Conservation (phyloP, 148 eudicot genomes). For the Dysphania ambrosioides region DNA sequence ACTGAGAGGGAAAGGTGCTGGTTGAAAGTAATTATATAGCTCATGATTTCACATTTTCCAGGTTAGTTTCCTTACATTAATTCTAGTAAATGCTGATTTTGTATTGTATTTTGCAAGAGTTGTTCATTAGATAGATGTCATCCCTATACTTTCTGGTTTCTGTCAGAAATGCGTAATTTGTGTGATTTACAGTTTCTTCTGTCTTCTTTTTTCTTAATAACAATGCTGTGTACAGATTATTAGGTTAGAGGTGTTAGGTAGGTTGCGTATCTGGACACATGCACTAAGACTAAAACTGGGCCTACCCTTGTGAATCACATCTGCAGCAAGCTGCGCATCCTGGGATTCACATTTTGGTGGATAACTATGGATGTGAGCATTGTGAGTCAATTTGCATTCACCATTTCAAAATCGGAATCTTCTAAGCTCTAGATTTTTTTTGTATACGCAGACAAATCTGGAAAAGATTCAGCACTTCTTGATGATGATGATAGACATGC, state of each 20-base stretch:
- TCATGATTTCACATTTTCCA: constrained; percentile 12
- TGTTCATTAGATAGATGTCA: background rate
- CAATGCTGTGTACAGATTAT: no score
- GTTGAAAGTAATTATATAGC: no score
- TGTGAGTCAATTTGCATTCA: background rate
- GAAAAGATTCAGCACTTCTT: background rate
- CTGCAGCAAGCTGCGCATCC: background rate
- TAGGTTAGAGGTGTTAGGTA: background rate
- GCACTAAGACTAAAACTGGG: background rate
- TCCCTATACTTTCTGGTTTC: background rate
- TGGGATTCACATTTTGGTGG: background rate
- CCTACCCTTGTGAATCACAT: background rate
- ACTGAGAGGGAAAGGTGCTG: background rate
- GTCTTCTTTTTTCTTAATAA: background rate
- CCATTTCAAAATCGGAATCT: background rate
- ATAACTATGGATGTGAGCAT: background rate
- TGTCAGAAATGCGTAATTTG: background rate
- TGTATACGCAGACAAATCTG: background rate
- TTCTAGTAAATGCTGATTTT: background rate
- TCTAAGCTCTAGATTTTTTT: background rate
- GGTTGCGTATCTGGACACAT: background rate
- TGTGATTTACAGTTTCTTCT: background rate
- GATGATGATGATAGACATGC: background rate
- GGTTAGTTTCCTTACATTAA: constrained; percentile 24
- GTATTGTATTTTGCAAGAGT: background rate